Base-by-base conservation (phyloP, 768 basidiomycete species). In the Filobasidium wieringae region DNA sequence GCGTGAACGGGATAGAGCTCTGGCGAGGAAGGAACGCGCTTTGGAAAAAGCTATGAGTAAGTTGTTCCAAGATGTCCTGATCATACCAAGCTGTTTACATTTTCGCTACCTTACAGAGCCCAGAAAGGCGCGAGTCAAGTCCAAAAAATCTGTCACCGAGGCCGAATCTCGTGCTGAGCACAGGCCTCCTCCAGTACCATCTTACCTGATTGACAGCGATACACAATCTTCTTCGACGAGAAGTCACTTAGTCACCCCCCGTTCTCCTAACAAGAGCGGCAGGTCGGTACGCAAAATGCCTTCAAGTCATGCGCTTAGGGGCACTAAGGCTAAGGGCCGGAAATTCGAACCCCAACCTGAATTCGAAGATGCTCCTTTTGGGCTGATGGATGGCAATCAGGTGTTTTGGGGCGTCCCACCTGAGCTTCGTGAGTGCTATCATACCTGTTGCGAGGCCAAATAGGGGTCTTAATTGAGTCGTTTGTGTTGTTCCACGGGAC, bases 1-100 rank as follows among this genome's bases (percentile, higher is more conserved):
- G 33, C 55, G 57, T 31, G 66, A 70, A 33, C 27, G 61, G 43
- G 66, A 68, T 50, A 66, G 63, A 34, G 62, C 65, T 31, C 61
- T 58, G 17, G 57, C 51, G 26, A 51, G 40, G 31, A 61, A 53
- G 24, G 36, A 34, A 11, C 45, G 47, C 37, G 49, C 49, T 26
- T 39, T 36, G 26, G 43, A 47, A 12, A 47, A 26, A 22, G 43
- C 43, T 11, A 47, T 47, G 43, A 19, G 43, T 47, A 27, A 47
- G 43, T 47, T 24, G 22, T 4, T 4, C 29, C 22, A 27, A 4
- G 5, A 4, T 4, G 37, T 40, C 30, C 29, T 7, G 15, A 31
- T 24, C 1, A 4, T 31, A 6, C 41, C 19, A 31, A 19, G 22
- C 14, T 47, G 8, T 27, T 15, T 24, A n/a, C 17, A 4, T 2